Evolutionary conservation across 495 filamentous ascomycete genomes (phyloP).

Genomic region (Hypomontagnella submonticulosa): DNA sequence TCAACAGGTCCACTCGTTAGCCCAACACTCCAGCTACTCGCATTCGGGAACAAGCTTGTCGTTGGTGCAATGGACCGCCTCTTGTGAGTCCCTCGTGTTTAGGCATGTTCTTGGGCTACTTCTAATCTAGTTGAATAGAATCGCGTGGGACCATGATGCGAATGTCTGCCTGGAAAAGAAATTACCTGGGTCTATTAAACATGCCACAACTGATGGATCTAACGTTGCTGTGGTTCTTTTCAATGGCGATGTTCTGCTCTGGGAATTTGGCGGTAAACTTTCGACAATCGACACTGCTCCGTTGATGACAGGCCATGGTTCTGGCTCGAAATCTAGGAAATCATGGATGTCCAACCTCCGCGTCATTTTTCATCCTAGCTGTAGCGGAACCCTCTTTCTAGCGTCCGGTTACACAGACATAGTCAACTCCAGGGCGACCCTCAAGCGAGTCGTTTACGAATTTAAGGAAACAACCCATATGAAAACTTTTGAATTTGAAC

Average conservation of each 20-base stretch:
- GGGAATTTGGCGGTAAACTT: slow-evolving; percentile 37
- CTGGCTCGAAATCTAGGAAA: not conserved
- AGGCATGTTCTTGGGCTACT: not conserved
- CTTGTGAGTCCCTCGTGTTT: slow-evolving; percentile 39
- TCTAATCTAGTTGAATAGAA: slow-evolving; percentile 26
- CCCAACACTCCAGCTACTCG: slow-evolving; percentile 11
- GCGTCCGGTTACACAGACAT: slow-evolving; percentile 21
- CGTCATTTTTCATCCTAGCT: slow-evolving; percentile 36
- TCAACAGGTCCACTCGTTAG: slow-evolving; percentile 30
- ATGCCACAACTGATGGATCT: slow-evolving; percentile 21
- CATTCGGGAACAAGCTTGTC: slow-evolving; percentile 47
- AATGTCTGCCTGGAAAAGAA: slow-evolving; percentile 36
- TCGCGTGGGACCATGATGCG: slow-evolving; percentile 42
- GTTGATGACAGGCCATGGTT: not conserved
- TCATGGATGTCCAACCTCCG: slow-evolving; percentile 27
- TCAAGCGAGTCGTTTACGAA: slow-evolving; percentile 33
- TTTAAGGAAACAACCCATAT: slow-evolving; percentile 15
- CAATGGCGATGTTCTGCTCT: slow-evolving; percentile 37
- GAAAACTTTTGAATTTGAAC: slow-evolving; percentile 25
- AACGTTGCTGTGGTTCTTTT: slow-evolving; percentile 38
- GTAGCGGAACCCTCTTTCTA: slow-evolving; percentile 33
- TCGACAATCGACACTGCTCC: slow-evolving; percentile 15
- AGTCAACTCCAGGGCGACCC: not conserved
- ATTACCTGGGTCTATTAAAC: slow-evolving; percentile 20
- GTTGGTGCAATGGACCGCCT: slow-evolving; percentile 31